Base-by-base conservation (phyloP, 148 eudicot genomes). In the Heliosperma pusillum region DNA sequence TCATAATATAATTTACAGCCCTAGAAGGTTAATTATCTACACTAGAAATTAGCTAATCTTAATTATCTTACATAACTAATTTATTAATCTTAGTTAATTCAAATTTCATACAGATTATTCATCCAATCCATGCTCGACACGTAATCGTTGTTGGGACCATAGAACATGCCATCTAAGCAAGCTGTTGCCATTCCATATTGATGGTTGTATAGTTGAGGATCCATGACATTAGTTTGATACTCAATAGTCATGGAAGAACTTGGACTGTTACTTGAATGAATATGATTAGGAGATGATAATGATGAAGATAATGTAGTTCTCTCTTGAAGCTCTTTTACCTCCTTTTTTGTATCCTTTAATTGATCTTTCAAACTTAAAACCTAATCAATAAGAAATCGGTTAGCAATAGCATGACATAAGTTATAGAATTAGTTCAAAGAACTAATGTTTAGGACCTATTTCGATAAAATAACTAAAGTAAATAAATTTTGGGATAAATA, bases 241-340 rank as follows among this genome's bases (percentile, higher is more conserved):
- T 91, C 88, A 82, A 86, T 79, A 0, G 94, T 89, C 72, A 87
- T 74, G 0, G 89, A 88, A 1, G 93, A 83, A 47, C 81, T 86
- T n/a, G 92, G 92, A 64, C 94, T 89, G 67, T 84, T 89, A 79
- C 83, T 85, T 8, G 96, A 87, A 40, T 61, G 57, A 56, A 86
- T 80, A 4, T 70, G 17, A 70, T 85, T 90, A 1, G 33, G 77
- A 3, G 88, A 62, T 58, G 88, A 85, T 47, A 47, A 10, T 42
- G 80, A 12, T n/a, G 73, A 40, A n/a, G 70, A 73, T 26, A 66
- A 27, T 71, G 79, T 26, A 13, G 79, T 20, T 47, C 1, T 76
- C 24, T 66, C 77, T 25, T 8, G 3, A 7, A 89, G 44, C 78
- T 76, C 74, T 15, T 87, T 76, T 8, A 88, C 83, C 63, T 92